Conservation (phyloP, 2,329 filamentous ascomycete species). For the Periconia sp. region DNA sequence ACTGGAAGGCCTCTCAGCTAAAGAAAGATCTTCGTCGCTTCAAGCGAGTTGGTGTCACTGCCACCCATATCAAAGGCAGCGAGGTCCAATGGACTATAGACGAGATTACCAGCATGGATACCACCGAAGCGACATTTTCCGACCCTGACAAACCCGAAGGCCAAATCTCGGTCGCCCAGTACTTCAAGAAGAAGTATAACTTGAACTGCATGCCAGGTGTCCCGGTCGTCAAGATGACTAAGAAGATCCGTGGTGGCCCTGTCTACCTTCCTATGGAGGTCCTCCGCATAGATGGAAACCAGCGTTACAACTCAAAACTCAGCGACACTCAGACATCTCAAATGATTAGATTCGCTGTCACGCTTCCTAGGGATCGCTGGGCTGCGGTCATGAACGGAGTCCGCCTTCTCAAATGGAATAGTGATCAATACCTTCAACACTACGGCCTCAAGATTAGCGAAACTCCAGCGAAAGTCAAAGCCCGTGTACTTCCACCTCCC, state of each 20-base stretch:
- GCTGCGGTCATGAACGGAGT: constrained; percentile 72
- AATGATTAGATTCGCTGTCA: constrained; percentile 96
- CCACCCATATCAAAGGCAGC: constrained; percentile 43
- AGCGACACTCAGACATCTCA: constrained; percentile 70
- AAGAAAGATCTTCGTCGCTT: constrained; percentile 50
- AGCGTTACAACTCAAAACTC: constrained; percentile 65
- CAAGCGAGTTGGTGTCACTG: constrained; percentile 48
- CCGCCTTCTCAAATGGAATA: constrained; percentile 67
- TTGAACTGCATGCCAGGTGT: constrained; percentile 55
- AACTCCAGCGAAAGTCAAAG: constrained; percentile 68
- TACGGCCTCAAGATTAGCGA: constrained; percentile 76
- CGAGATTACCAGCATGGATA: constrained; percentile 52
- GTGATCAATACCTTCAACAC: constrained; percentile 72
- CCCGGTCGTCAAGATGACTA: constrained; percentile 66
- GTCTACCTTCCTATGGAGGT: constrained; percentile 64
- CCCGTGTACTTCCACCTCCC: constrained; percentile 73
- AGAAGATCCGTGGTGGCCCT: constrained; percentile 49
- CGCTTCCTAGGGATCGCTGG: constrained; percentile 72
- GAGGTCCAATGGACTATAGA: constrained; percentile 58
- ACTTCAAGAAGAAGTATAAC: constrained; percentile 61
- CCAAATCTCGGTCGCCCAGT: constrained; percentile 61
- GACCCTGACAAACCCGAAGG: constrained; percentile 70
- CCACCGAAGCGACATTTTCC: constrained; percentile 54
- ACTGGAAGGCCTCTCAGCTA: constrained; percentile 34
- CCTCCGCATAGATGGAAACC: constrained; percentile 58